Base-by-base conservation (phyloP, 148 eudicot species). In the Rhododendron vialii region DNA sequence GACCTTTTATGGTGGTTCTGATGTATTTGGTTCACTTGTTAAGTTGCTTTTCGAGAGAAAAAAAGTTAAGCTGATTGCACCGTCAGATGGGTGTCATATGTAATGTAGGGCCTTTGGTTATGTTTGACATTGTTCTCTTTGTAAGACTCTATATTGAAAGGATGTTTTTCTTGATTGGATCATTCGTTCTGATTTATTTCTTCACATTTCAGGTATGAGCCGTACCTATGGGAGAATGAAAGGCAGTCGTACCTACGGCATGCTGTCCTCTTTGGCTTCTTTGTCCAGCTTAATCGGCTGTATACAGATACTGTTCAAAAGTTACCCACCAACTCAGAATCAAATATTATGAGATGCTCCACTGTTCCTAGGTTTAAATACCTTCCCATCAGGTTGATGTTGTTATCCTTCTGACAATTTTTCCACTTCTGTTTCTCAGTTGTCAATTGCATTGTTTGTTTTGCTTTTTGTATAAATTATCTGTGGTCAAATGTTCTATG, bases 141-240 rank as follows among this genome's bases (percentile, higher is more conserved):
- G 33, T 13, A 41, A 48, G 15, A 15, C 28, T 67, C 13, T 45
- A 4, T 67, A 30, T 11, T 50, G 33, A 73, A 84, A 26, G 51
- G 33, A 35, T 71, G 2, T 15, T 74, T 73, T 51, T 24, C 28
- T 65, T 33, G 53, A 81, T 55, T 51, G 81, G 73, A 50, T 28
- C n/a, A 51, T 51, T 69, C 26, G 18, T 36, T 74, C 74, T 75
- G 45, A 80, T 78, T 71, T 22, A 83, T 80, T 67, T 48, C 38
- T 82, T 28, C 61, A 28, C 38, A 61, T 86, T 89, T 89, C 88
- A 97, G 99, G 92, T 95, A 91, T 88, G 96, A 97, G 87, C 98
- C 98, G 53, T 97, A 95, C 89, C 91, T 97, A 41, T 95, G 98
- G 99, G 98, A 97, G 91, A 97, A 95, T 90, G 99, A 94, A 91